A percentile compares a stretch with the other conserved stretches of the same genome.
These are phyloP conservation scores for Cystobasidium tubakii DNA, from an alignment of 768 basidiomycete species.

Conservation along the genomic window DNA sequence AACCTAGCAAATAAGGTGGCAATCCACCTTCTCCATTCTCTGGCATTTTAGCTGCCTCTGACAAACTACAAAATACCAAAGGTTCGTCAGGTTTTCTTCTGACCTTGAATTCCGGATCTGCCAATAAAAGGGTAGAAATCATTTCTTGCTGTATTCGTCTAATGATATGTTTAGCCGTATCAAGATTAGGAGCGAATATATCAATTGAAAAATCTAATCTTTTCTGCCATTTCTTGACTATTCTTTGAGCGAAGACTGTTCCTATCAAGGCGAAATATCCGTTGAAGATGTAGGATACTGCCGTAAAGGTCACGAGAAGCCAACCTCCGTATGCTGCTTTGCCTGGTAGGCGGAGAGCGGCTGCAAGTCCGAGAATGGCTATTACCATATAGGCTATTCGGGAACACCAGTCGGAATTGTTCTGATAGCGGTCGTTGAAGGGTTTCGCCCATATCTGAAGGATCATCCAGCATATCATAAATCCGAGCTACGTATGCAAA, in stretches of 20 bases:
- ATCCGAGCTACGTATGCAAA: slow-evolving; percentile 49
- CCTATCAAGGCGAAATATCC: slow-evolving; percentile 61
- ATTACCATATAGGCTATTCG: slow-evolving; percentile 66
- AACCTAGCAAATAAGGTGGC: slow-evolving; percentile 66
- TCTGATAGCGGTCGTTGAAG: slow-evolving; percentile 38
- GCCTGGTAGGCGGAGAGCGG: slow-evolving; percentile 59
- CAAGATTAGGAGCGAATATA: slow-evolving; percentile 66
- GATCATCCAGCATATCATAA: slow-evolving; percentile 60
- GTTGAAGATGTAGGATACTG: slow-evolving; percentile 62
- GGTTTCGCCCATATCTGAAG: slow-evolving; percentile 44
- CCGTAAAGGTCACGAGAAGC: slow-evolving; percentile 59
- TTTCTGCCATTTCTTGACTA: slow-evolving; percentile 55
- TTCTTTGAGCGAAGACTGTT: slow-evolving; percentile 54
- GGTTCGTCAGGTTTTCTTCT: slow-evolving; percentile 54
- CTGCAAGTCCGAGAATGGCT: slow-evolving; percentile 60
- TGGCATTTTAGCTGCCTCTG: slow-evolving; percentile 47
- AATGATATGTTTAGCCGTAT: slow-evolving; percentile 54
- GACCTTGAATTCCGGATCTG: slow-evolving; percentile 59
- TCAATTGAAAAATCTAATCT: slow-evolving; percentile 76
- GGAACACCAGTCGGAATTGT: slow-evolving; percentile 56
- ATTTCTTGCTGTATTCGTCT: slow-evolving; percentile 77
- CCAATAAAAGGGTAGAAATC: slow-evolving; percentile 62
- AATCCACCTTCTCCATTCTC: slow-evolving; percentile 53
- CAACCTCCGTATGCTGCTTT: slow-evolving; percentile 57
- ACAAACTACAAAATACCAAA: slow-evolving; percentile 58